Conservation (phyloP, 352 stramenopile species). For the Phytophthora foliorum region DNA sequence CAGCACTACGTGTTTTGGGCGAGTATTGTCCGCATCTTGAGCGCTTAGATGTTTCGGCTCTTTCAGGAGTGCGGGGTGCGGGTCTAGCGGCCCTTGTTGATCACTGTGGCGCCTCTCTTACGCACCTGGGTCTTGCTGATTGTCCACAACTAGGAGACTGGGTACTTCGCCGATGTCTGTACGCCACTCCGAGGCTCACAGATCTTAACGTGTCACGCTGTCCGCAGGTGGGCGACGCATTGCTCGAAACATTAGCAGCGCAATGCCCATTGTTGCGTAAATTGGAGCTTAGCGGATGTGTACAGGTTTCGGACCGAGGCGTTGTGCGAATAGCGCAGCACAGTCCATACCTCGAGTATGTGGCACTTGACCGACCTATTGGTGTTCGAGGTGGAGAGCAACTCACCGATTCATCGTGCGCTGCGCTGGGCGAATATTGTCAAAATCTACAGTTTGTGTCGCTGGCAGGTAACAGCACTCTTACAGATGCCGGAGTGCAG, state of each 20-base stretch:
- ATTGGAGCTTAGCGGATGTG: slow-evolving; percentile 84
- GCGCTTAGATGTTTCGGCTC: slow-evolving; percentile 62
- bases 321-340: slow-evolving; percentile 84
- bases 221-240: slow-evolving; percentile 82
- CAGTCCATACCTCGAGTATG: slow-evolving; percentile 75
- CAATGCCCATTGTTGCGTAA: slow-evolving; percentile 73
- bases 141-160: slow-evolving; percentile 72
- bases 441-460: slow-evolving; percentile 62
- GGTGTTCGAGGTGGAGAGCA: slow-evolving; percentile 60
- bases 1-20: slow-evolving; percentile 58
- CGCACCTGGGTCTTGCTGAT: slow-evolving; percentile 53
- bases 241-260: slow-evolving; percentile 84
- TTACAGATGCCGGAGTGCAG: slow-evolving; percentile 92
- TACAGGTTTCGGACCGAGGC: slow-evolving; percentile 85
- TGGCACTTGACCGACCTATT: slow-evolving; percentile 70
- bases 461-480: slow-evolving; percentile 84
- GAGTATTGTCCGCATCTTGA: slow-evolving; percentile 58
- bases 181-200: slow-evolving; percentile 59
- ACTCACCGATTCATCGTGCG: slow-evolving; percentile 91
- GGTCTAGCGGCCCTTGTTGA: slow-evolving; percentile 76
- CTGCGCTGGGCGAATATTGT: slow-evolving; percentile 81
- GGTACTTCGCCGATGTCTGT: slow-evolving; percentile 76
- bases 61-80: slow-evolving; percentile 57
- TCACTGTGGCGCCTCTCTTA: slow-evolving; percentile 46
- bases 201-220: slow-evolving; percentile 81